Base-by-base conservation (phyloP, 1,284 basidiomycete genomes). In the Ceratobasidium sp. region DNA sequence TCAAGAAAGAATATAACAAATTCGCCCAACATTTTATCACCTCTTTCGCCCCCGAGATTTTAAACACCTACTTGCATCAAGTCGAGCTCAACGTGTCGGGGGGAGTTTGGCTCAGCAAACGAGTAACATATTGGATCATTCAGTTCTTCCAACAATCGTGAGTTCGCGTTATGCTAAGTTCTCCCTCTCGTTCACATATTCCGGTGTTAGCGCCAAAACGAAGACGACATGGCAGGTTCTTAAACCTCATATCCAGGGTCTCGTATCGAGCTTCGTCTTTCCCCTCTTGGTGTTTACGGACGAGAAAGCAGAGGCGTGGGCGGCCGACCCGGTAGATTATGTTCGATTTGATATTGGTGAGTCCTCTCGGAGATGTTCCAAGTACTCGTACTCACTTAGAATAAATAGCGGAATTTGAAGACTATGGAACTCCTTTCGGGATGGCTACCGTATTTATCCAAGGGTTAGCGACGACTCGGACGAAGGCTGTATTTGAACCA, bases 71-170 rank as follows among this genome's bases (percentile, higher is more conserved):
- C 83, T 87, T 96, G 33, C 88, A 89, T 33, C 92, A 94, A 83
- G 90, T 94, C 52, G 90, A 95, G 78, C 85, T 93, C 1, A 93
- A 87, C 82, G 90, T 94, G 26, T 89, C 89, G 33, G 89, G 90
- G 66, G 90, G 92, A 81, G 87, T 89, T 12, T 96, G 94, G 94
- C 85, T 95, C 50, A 92, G 92, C 26, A 92, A 90, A 84, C 95
- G 95, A 82, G 93, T 91, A 82, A 92, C 93, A 82, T 94, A 93
- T 83, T 90, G 93, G 77, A 90, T 95, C 66, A 91, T 96, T 84
- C 88, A 89, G 70, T 96, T 94, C 86, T 92, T 96, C 81, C 93
- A 91, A 42, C 93, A 95, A 83, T 96, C 94, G 95, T 94, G 82
- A 38, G 91, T 84, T 1, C 77, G n/a, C 3, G 6, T 17, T 74